Base-by-base conservation (phyloP, 345 rosid species). In the Euphorbia tirucalli region DNA sequence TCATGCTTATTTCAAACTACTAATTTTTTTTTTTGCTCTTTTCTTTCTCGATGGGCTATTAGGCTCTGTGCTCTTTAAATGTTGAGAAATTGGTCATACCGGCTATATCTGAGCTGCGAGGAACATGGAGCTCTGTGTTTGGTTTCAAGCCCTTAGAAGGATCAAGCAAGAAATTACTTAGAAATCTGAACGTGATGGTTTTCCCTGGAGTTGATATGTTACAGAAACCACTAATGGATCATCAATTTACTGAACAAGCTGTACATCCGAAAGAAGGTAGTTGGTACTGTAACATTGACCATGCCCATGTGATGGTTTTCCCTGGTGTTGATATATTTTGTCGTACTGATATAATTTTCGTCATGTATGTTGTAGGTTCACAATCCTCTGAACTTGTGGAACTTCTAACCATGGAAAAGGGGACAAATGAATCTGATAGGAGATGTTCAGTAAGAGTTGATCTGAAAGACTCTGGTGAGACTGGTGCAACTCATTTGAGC, bases 161-260 rank as follows among this genome's bases (percentile, higher is more conserved):
- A 69, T 75, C 80, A 61, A 82, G 62, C 56, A 83, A 79, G 73
- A 83, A 74, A 68, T 74, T 70, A 76, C 81, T 87, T 71, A 86
- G 83, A 79, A 86, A 86, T 72, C 82, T 86, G 83, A 92, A 86
- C 72, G 71, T 95, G 78, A 32, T 95, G 78, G 94, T 85, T 55
- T 95, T 95, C 82, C 99, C 97, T 44, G 91, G 98, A 39, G 90
- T 95, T 55, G 97, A 89, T 70, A 82, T 95, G 94, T 76, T 95
- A 75, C 88, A 87, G 87, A 95, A 92, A 78, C 76, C 82, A 68
- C 32, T 92, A 80, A 43, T 76, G 66, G 77, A 39, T 77, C 66
- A 77, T 62, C 80, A 70, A 57, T 61, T 61, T 49, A 16, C 67
- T 3, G 82, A 61, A 74, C 74, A 81, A 50, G 68, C 69, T 27